A percentile compares a stretch with the other conserved stretches of the same genome.
Evolutionary conservation across 2,329 filamentous ascomycete species (phyloP).

Genomic region (Talaromyces sp.): DNA sequence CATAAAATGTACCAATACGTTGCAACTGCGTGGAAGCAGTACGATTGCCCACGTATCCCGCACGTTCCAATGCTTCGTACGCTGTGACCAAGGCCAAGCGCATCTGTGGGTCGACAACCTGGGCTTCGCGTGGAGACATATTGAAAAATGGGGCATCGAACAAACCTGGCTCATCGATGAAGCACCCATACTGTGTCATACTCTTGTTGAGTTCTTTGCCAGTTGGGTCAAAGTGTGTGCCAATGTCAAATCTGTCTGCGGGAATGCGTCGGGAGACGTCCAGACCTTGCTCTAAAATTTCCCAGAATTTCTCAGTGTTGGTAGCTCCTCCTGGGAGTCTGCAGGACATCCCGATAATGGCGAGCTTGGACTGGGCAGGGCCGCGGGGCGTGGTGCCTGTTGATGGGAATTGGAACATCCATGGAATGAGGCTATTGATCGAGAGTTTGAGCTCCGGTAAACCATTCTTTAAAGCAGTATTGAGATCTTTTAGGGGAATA

Average conservation of each 20-base stretch:
- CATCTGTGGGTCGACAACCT: slow-evolving; percentile 72
- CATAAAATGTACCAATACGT: slow-evolving; percentile 67
- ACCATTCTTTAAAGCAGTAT: slow-evolving; percentile 11
- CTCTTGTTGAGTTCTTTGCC: slow-evolving; percentile 66
- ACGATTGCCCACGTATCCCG: slow-evolving; percentile 67
- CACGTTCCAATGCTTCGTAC: slow-evolving; percentile 77
- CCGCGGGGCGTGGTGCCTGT: not conserved
- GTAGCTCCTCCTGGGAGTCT: slow-evolving; percentile 63
- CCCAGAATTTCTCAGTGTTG: slow-evolving; percentile 27
- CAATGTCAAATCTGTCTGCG: slow-evolving; percentile 60
- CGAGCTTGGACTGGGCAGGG: slow-evolving; percentile 41
- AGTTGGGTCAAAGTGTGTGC: slow-evolving; percentile 60
- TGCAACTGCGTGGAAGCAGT: slow-evolving; percentile 61
- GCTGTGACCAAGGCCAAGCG: slow-evolving; percentile 69
- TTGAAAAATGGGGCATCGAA: slow-evolving; percentile 85
- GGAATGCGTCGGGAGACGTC: slow-evolving; percentile 44
- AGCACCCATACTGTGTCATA: slow-evolving; percentile 66
- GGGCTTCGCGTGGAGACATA: slow-evolving; percentile 75
- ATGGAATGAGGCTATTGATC: slow-evolving; percentile 18
- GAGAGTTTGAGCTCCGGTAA: not conserved
- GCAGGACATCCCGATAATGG: slow-evolving; percentile 75
- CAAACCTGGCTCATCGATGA: slow-evolving; percentile 64
- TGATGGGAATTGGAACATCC: slow-evolving; percentile 10
- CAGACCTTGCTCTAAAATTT: slow-evolving; percentile 24
- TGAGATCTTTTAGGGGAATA: slow-evolving; percentile 21